A percentile compares a stretch with the other conserved stretches of the same genome.
These are phyloP conservation scores for Xylaria sp. DNA, from an alignment of 2,329 filamentous ascomycete genomes.

Conservation along the genomic window DNA sequence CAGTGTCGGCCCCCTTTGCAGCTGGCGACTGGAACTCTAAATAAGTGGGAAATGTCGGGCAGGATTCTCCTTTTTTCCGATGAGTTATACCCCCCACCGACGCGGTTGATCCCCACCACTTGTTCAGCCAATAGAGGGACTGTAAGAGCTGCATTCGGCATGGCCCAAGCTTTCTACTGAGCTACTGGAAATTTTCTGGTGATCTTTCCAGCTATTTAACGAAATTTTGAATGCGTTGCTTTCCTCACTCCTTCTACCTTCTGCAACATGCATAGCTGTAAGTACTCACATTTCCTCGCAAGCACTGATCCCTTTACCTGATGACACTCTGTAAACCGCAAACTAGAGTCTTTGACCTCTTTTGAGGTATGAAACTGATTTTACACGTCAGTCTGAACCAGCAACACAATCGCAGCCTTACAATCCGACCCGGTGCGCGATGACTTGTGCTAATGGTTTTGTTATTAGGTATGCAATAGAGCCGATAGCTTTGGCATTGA, in stretches of 20 bases:
- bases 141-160: not conserved
- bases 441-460: slow-evolving; percentile 43
- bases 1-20: slow-evolving; percentile 7
- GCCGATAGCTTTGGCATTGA: not conserved
- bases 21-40: not conserved
- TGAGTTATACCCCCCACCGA: slow-evolving; percentile 6
- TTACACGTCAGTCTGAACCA: slow-evolving; percentile 93
- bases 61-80: slow-evolving; percentile 31
- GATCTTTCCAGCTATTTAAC: slow-evolving; percentile 30
- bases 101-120: slow-evolving; percentile 2
- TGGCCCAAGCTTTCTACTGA: slow-evolving; percentile 19
- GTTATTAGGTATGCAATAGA: slow-evolving; percentile 29
- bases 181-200: slow-evolving; percentile 35
- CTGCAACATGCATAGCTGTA: slow-evolving; percentile 37
- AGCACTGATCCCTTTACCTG: slow-evolving; percentile 52
- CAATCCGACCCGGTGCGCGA: slow-evolving; percentile 4
- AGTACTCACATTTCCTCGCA: slow-evolving; percentile 18
- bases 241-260: slow-evolving; percentile 17
- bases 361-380: slow-evolving; percentile 81
- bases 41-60: slow-evolving; percentile 5
- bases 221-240: slow-evolving; percentile 28
- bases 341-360: slow-evolving; percentile 94
- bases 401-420: slow-evolving; percentile 32
- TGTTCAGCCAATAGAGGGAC: slow-evolving; percentile 23
- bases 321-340: slow-evolving; percentile 86